A percentile compares a stretch with the other conserved stretches of the same genome.
phyloP scores from a whole-genome alignment of 1,284 basidiomycete genomes.

The Leccinum angustisporum region DNA sequence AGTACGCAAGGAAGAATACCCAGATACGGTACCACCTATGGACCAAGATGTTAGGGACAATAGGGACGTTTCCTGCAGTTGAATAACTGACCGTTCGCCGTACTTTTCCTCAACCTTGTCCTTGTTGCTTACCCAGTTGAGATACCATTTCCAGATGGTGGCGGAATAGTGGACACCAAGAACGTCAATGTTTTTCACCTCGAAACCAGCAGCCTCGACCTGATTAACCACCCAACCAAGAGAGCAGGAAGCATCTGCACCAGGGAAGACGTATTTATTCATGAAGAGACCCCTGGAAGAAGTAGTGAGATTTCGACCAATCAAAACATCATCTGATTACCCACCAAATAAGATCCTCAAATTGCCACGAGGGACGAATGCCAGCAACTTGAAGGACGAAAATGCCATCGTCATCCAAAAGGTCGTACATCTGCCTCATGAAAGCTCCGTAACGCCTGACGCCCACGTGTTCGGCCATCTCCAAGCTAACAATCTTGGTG shows the following conservation, averaged over 20 bases:
- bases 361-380: slow-evolving; percentile 93
- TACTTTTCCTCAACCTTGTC: slow-evolving; percentile 88
- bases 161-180: slow-evolving; percentile 97
- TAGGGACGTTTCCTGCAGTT: too few relatives aligned
- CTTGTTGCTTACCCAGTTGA: slow-evolving; percentile 92
- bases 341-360: slow-evolving; percentile 94
- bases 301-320: slow-evolving; percentile 2
- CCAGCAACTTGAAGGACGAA: slow-evolving; percentile 98
- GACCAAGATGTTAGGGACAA: neutral
- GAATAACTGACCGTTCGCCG: slow-evolving; percentile 61
- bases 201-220: slow-evolving; percentile 91
- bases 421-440: slow-evolving; percentile 88
- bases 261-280: slow-evolving; percentile 98
- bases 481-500: slow-evolving; percentile 94
- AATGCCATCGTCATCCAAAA: slow-evolving; percentile 92
- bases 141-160: slow-evolving; percentile 92
- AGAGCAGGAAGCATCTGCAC: slow-evolving; percentile 93
- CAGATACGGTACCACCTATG: slow-evolving; percentile 80
- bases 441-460: slow-evolving; percentile 91
- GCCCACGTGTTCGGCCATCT: slow-evolving; percentile 99
- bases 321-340: slow-evolving; percentile 5
- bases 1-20: slow-evolving; percentile 89
- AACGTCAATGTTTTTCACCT: slow-evolving; percentile 95
- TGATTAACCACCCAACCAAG: slow-evolving; percentile 93
- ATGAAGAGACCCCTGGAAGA: slow-evolving; percentile 77